These are phyloP conservation scores for Parachaetomium inaequale DNA, from an alignment of 495 filamentous ascomycete species.

Conservation along the genomic window DNA sequence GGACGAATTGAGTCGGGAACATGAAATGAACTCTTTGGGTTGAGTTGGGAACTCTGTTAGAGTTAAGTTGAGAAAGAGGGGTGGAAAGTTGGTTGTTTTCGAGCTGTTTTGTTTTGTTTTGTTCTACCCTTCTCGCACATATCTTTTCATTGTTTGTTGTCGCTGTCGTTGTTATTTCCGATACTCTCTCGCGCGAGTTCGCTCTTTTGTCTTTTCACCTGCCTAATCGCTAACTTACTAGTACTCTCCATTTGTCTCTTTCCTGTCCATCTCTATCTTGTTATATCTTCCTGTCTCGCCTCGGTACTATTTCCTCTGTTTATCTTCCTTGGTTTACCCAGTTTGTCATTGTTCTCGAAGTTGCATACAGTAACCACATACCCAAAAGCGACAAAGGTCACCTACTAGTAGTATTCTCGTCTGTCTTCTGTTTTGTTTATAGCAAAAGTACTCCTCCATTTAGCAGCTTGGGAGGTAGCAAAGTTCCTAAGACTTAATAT, in stretches of 20 bases:
- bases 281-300: neutral
- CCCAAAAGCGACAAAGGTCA: neutral
- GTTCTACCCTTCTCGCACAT: neutral
- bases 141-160: neutral
- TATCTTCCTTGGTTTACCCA: neutral
- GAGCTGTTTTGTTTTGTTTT: slow-evolving; percentile 2
- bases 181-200: neutral
- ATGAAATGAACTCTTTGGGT: no score
- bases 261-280: neutral
- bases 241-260: neutral
- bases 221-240: neutral
- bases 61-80: no score
- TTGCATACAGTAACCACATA: neutral
- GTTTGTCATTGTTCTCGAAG: neutral
- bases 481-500: neutral
- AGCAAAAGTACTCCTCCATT: neutral
- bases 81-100: neutral
- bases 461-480: neutral
- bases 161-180: no score
- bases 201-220: neutral
- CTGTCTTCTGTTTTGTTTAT: neutral
- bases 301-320: neutral
- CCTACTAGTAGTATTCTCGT: neutral
- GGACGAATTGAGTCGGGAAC: no score
- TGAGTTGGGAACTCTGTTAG: no score